Conservation (phyloP, 108 stramenopile species). For the Fistulifera pelliculosa region DNA sequence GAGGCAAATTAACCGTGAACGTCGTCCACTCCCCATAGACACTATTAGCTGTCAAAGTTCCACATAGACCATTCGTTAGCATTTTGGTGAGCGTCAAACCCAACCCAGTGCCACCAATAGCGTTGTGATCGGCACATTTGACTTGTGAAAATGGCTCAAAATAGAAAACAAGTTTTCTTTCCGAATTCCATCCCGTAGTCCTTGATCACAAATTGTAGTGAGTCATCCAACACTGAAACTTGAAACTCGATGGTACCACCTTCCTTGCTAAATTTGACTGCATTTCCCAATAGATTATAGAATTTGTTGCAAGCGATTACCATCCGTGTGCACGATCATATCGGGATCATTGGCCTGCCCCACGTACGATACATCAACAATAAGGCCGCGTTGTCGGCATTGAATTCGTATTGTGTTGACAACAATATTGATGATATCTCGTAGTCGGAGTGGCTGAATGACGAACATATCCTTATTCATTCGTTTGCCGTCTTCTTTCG, state of each 20-base stretch:
- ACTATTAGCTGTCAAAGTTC: constrained; percentile 26
- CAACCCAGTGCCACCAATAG: constrained; percentile 39
- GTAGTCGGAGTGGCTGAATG: constrained; percentile 2
- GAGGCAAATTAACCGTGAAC: constrained; percentile 40
- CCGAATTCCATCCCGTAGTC: constrained; percentile 33
- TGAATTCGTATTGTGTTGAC: constrained; percentile 4
- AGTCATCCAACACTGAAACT: background rate
- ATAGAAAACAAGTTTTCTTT: constrained; percentile 13
- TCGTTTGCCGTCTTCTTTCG: no score
- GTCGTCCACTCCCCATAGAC: constrained; percentile 33
- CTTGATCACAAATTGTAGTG: constrained; percentile 1
- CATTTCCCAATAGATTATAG: constrained; percentile 15
- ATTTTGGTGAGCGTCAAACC: constrained; percentile 54
- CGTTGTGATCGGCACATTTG: background rate
- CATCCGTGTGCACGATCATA: constrained; percentile 6
- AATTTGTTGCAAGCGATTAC: constrained; percentile 8
- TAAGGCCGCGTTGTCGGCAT: background rate
- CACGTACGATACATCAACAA: background rate
- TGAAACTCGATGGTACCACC: constrained; percentile 5
- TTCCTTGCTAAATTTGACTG: constrained; percentile 21
- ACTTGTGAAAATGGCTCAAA: constrained; percentile 24
- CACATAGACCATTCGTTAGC: constrained; percentile 42
- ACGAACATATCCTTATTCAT: constrained; percentile 4
- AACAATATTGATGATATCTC: constrained; percentile 5
- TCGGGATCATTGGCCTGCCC: background rate